A percentile compares a stretch with the other conserved stretches of the same genome.
These are phyloP conservation scores for Selaginella tamariscina DNA, from an alignment of 75 land plant genomes.

Conservation along the genomic window DNA sequence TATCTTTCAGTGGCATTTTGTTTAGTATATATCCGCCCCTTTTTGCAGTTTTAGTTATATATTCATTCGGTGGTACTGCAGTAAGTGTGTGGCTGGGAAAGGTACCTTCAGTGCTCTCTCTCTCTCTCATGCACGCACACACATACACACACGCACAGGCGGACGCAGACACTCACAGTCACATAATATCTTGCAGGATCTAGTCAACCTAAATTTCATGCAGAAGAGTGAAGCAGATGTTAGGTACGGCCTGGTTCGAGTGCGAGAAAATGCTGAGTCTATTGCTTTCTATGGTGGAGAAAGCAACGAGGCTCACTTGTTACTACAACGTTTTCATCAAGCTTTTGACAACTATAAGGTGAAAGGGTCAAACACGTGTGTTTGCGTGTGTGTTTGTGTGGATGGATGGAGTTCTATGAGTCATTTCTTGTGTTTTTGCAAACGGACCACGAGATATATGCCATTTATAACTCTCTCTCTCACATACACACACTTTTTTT, in stretches of 20 bases:
- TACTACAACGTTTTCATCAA: background rate
- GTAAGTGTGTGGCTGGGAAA: constrained; percentile 2
- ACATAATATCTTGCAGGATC: constrained; percentile 2
- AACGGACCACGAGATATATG: background rate
- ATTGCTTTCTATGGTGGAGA: constrained; percentile 9
- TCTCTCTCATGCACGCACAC: too few relatives aligned
- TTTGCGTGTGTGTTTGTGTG: background rate
- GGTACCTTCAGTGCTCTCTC: background rate
- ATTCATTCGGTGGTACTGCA: constrained; percentile 12
- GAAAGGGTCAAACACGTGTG: background rate
- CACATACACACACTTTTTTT: background rate
- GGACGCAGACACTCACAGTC: too few relatives aligned
- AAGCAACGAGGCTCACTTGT: background rate
- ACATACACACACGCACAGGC: too few relatives aligned
- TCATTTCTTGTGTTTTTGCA: background rate
- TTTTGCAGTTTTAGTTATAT: background rate
- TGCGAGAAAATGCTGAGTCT: constrained; percentile 9
- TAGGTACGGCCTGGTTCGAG: background rate
- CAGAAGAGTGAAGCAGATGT: constrained; percentile 4
- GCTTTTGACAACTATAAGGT: constrained; percentile 2
- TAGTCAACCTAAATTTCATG: constrained; percentile 3
- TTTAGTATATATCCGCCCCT: constrained; percentile 10
- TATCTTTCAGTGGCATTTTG: constrained; percentile 9
- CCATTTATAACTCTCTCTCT: background rate
- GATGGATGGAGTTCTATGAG: background rate